Evolutionary conservation across 805 yeast species (phyloP), one percentile per base, ranked within the genome.

Genomic region (Kodamaea kaohsiungensis): DNA sequence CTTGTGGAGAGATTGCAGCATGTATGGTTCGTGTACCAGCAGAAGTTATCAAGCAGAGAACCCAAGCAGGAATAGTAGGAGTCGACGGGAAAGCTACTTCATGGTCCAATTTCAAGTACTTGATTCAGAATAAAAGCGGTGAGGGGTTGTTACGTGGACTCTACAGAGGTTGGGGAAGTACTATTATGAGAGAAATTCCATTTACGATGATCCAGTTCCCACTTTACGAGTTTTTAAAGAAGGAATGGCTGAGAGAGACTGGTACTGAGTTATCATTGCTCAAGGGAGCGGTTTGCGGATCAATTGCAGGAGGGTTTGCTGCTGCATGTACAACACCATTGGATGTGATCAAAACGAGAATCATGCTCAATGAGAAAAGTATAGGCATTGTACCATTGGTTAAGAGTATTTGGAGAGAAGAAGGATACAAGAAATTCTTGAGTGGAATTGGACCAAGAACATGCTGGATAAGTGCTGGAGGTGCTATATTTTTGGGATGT

Each of bases 381-480:
- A 69, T 84, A 0, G 70, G 86, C 0, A 70, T 85, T 0, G 43
- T 69, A 4, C 60, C 67, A 10, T 68, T 91, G 55, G 82, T 87
- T 1, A 70, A 65, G 35, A 76, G 73, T 9, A 79, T 92, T 48
- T 69, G 78, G n/a, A 66, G 65, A 17, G 91, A 88, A 53, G 97
- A 91, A 66, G 98, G 98, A 0, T 72, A 76, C 42, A 60, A 66
- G 7, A 91, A 88, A 0, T 91, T 95, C 60, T 81, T 84, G 66
- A 81, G 81, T 48, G 99, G 99, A 12, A 79, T 93, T 25, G 98
- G 96, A 0, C 98, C 99, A 3, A 80, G 99, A 68, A 92, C 98
- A 0, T 78, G 89, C 83, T 95, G 99, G 99, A 93, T 95, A 54
- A 87, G 96, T 72, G 95, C 96, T 3, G 99, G 99, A 17, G 99